These are phyloP conservation scores for Fraxinus platypoda DNA, from an alignment of 305 asterid species.

Conservation along the genomic window DNA sequence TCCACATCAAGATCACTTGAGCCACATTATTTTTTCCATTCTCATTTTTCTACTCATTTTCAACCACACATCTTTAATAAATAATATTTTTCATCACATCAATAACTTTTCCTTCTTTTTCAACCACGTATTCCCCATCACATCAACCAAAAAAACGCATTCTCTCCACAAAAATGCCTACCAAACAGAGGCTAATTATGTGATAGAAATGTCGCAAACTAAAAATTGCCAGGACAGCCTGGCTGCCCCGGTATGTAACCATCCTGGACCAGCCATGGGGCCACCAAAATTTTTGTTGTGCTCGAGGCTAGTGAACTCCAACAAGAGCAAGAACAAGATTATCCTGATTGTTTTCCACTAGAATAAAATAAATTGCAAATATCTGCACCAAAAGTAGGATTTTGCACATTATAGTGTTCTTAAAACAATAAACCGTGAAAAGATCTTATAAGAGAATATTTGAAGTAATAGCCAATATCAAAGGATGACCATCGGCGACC, in stretches of 20 bases:
- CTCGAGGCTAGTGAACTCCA: not conserved
- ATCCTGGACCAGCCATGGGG: not conserved
- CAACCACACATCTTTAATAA: no score
- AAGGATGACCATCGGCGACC: not conserved
- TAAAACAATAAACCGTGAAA: not conserved
- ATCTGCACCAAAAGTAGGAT: not conserved
- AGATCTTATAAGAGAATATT: not conserved
- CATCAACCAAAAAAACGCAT: no score
- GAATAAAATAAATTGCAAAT: not conserved
- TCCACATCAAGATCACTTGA: no score
- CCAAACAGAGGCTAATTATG: no score
- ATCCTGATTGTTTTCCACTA: not conserved
- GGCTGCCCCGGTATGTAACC: not conserved
- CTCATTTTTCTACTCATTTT: no score
- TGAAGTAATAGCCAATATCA: not conserved
- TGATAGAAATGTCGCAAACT: not conserved
- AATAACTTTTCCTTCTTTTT: no score
- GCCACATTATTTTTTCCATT: no score
- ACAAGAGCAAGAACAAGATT: not conserved
- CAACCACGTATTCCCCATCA: no score
- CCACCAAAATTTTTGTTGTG: not conserved
- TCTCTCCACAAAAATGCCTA: no score
- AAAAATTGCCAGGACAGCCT: not conserved
- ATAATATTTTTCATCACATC: no score
- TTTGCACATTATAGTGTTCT: not conserved